Evolutionary conservation across 352 stramenopile species (phyloP).

Genomic region (Globisporangium radiosum): DNA sequence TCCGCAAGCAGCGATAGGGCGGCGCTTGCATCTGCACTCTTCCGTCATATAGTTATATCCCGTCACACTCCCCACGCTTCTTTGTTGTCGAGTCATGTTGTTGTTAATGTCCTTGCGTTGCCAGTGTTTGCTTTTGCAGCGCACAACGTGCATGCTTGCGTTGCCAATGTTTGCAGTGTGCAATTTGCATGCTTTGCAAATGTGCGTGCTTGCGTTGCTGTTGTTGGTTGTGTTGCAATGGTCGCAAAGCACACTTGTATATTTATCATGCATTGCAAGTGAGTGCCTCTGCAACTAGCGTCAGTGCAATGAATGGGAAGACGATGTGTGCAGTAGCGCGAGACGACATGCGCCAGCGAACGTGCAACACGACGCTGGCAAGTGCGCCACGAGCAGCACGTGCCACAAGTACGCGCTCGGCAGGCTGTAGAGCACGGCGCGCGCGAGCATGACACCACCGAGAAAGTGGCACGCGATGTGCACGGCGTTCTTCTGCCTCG

Average conservation of each 20-base stretch:
- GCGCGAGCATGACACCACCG: slow-evolving; percentile 51
- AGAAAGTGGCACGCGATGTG: slow-evolving; percentile 56
- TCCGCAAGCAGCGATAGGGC: no score
- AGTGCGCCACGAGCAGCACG: slow-evolving; percentile 27
- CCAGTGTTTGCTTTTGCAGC: no score
- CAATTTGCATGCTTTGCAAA: no score
- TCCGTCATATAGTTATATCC: no score
- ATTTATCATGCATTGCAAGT: background rate
- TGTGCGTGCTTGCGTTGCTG: no score
- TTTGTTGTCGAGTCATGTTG: no score
- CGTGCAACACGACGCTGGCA: slow-evolving; percentile 26
- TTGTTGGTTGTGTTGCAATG: no score
- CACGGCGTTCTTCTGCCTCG: slow-evolving; percentile 36
- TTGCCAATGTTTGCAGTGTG: no score
- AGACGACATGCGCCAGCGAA: slow-evolving; percentile 16
- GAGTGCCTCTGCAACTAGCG: background rate
- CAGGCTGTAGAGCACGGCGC: slow-evolving; percentile 39
- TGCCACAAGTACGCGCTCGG: slow-evolving; percentile 41
- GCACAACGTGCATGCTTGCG: no score
- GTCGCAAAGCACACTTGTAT: background rate
- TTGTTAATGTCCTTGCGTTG: no score
- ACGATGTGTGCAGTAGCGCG: slow-evolving; percentile 24
- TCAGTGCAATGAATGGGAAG: slow-evolving; percentile 16
- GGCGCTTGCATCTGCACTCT: no score
- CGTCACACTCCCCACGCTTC: no score